A percentile compares a stretch with the other conserved stretches of the same genome.
phyloP scores from a whole-genome alignment of 2,329 filamentous ascomycete genomes.

The Xylariaceae sp. region DNA sequence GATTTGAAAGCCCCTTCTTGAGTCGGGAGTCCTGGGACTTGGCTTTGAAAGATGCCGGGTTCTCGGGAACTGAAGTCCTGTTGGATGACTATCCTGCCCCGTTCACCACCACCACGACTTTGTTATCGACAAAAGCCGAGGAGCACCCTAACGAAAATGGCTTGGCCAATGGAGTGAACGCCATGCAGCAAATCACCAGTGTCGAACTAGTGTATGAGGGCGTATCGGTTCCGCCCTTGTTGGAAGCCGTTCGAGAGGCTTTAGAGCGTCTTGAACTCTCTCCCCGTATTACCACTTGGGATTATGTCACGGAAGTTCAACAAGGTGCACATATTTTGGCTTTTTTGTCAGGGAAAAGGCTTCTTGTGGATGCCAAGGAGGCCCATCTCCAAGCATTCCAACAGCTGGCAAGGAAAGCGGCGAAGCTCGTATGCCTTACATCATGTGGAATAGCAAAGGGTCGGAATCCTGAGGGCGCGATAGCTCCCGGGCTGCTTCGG shows the following conservation, averaged over 20 bases:
- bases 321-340: background rate
- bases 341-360: background rate
- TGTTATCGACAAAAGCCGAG: constrained; percentile 8
- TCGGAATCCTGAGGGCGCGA: constrained; percentile 17
- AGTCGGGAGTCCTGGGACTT: constrained; percentile 18
- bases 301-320: background rate
- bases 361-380: background rate
- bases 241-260: background rate
- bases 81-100: constrained; percentile 19
- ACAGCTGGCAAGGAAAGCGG: constrained; percentile 11
- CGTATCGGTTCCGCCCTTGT: background rate
- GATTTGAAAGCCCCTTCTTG: constrained; percentile 6
- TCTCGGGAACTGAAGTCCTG: constrained; percentile 21
- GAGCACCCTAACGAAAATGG: background rate
- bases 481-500: constrained; percentile 24
- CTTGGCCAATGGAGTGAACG: background rate
- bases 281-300: background rate
- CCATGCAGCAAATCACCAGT: background rate
- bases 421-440: constrained; percentile 17
- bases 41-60: constrained; percentile 15
- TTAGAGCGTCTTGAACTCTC: background rate
- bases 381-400: constrained; percentile 13
- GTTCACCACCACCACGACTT: constrained; percentile 2
- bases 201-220: background rate
- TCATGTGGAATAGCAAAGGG: constrained; percentile 20